A percentile compares a stretch with the other conserved stretches of the same genome.
Conservation (phyloP, 2,329 filamentous ascomycete species). For the Metarhizium guizhouense region DNA sequence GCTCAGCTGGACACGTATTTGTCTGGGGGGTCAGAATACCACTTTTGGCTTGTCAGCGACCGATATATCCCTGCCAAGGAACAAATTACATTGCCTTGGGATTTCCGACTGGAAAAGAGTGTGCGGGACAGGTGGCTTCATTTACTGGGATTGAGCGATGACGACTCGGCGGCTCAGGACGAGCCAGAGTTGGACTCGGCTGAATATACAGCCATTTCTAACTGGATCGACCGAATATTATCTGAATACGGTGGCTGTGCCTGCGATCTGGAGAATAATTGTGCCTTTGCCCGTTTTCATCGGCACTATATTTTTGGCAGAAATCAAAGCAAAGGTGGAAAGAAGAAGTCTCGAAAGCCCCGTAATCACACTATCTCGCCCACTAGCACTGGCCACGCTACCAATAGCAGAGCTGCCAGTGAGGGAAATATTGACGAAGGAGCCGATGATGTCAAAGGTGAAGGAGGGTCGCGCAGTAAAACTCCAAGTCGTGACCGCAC, state of each 20-base stretch:
- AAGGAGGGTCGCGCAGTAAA: constrained; percentile 50
- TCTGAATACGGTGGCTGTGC: constrained; percentile 75
- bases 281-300: constrained; percentile 55
- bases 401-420: constrained; percentile 55
- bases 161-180: constrained; percentile 37
- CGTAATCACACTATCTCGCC: constrained; percentile 50
- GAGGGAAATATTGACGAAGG: constrained; percentile 50
- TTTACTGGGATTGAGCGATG: constrained; percentile 53
- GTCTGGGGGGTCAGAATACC: constrained; percentile 68
- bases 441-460: constrained; percentile 38
- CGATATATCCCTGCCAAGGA: constrained; percentile 59
- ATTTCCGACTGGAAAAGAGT: constrained; percentile 52
- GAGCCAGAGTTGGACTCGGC: constrained; percentile 48
- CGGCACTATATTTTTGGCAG: constrained; percentile 43
- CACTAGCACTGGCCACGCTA: constrained; percentile 52
- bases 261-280: constrained; percentile 55
- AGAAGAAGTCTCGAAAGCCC: constrained; percentile 46
- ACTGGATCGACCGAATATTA: constrained; percentile 60
- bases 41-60: constrained; percentile 87
- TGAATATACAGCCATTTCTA: constrained; percentile 51
- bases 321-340: constrained; percentile 30
- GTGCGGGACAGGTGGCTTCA: constrained; percentile 45
- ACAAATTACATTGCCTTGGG: constrained; percentile 59
- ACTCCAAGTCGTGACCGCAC: constrained; percentile 58
- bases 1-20: constrained; percentile 81